Evolutionary conservation across 768 basidiomycete genomes (phyloP).

Genomic region (Kwoniella shandongensis): DNA sequence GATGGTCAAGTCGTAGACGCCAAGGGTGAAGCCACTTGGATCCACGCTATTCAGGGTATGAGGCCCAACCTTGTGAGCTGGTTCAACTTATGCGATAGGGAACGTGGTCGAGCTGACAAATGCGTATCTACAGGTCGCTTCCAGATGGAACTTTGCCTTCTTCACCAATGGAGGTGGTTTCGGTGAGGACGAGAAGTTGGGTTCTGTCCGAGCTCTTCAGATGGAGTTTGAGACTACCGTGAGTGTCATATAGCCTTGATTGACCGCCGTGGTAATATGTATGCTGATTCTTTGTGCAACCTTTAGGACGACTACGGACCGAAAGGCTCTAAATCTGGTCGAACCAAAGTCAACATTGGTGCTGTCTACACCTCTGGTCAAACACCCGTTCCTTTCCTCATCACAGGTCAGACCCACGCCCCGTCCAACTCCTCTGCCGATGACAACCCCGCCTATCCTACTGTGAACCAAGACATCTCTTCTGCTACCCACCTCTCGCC

Average conservation of each 20-base stretch:
- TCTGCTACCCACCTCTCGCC: constrained; percentile 59
- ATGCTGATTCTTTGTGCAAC: background rate
- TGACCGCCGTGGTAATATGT: background rate
- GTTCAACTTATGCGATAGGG: background rate
- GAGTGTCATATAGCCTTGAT: constrained; percentile 12
- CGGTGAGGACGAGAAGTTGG: constrained; percentile 58
- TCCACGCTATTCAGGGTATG: constrained; percentile 98
- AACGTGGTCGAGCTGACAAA: background rate
- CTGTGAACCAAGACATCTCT: constrained; percentile 32
- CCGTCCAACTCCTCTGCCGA: constrained; percentile 17
- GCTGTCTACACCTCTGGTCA: constrained; percentile 35
- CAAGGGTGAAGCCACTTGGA: constrained; percentile 63
- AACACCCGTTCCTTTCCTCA: constrained; percentile 25
- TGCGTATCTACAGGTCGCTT: constrained; percentile 59
- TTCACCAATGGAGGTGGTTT: constrained; percentile 67
- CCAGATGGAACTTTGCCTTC: constrained; percentile 91
- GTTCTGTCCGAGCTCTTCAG: constrained; percentile 77
- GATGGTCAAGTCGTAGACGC: constrained; percentile 61
- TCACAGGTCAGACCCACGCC: constrained; percentile 43
- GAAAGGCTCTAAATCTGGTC: constrained; percentile 75
- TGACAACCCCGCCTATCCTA: constrained; percentile 16
- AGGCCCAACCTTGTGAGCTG: constrained; percentile 71
- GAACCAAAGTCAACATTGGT: constrained; percentile 81
- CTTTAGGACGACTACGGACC: constrained; percentile 67
- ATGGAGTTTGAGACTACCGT: constrained; percentile 90